Conservation (phyloP, 2,329 filamentous ascomycete species). For the Pseudocercospora musae region DNA sequence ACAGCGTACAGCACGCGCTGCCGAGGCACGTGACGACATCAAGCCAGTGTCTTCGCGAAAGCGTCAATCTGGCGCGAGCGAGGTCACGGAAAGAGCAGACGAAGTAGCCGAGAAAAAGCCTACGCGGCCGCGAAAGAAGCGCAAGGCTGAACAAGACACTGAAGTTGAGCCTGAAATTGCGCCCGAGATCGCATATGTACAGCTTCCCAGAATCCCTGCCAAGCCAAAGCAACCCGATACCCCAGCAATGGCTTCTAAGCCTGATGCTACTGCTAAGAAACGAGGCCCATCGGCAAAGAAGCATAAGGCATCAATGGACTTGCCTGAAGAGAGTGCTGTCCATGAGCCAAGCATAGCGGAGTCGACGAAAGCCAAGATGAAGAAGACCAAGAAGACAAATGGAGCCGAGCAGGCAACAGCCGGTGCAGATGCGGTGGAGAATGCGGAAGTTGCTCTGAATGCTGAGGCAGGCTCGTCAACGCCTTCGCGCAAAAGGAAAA, state of each 20-base stretch:
- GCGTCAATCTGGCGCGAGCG: background rate
- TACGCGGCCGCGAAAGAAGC: background rate
- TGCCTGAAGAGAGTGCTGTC: background rate
- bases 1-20: background rate
- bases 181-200: background rate
- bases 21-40: conserved; percentile 1
- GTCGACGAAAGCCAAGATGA: background rate
- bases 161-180: background rate
- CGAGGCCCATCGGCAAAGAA: background rate
- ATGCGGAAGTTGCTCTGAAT: background rate
- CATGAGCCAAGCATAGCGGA: background rate
- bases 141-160: background rate
- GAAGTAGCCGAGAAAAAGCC: background rate
- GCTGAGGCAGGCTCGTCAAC: background rate
- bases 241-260: background rate
- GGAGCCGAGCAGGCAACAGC: background rate
- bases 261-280: background rate
- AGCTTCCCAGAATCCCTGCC: background rate
- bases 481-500: conserved; percentile 6
- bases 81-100: background rate
- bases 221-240: background rate
- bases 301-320: background rate
- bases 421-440: background rate
- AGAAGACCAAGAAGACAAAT: background rate
- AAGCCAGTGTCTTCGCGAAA: background rate